Conservation (phyloP, 768 basidiomycete genomes). For the Phaeotremella fagi region DNA sequence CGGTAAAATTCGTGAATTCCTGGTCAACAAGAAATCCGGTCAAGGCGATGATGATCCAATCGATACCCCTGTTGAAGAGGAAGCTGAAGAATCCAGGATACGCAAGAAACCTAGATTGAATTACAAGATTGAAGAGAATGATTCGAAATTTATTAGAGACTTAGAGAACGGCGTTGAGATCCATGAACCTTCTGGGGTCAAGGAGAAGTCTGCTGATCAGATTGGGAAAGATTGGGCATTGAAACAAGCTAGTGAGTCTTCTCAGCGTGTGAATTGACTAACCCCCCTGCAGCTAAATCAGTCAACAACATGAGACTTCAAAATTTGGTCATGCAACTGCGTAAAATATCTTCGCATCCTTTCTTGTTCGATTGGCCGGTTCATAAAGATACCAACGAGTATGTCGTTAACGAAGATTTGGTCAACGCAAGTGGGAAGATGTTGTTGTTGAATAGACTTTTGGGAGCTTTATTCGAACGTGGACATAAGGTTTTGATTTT, state of each 20-base stretch:
- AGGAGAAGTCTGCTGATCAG: constrained; percentile 54
- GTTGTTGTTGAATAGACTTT: constrained; percentile 85
- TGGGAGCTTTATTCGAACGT: constrained; percentile 71
- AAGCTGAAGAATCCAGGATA: constrained; percentile 11
- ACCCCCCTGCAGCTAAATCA: constrained; percentile 58
- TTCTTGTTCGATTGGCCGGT: constrained; percentile 81
- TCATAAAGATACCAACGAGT: constrained; percentile 60
- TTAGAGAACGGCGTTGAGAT: constrained; percentile 39
- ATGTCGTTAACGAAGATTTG: constrained; percentile 69
- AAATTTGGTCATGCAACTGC: constrained; percentile 93
- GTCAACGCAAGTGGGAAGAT: constrained; percentile 91
- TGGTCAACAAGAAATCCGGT: constrained; percentile 53
- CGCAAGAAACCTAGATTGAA: constrained; percentile 34
- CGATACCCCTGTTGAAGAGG: constrained; percentile 42
- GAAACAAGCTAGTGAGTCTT: constrained; percentile 59
- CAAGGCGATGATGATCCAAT: constrained; percentile 26
- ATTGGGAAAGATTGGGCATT: constrained; percentile 59
- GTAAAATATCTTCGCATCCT: constrained; percentile 76
- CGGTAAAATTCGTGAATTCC: constrained; percentile 59
- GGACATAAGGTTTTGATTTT: constrained; percentile 72
- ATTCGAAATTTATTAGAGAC: constrained; percentile 44
- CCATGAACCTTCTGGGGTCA: constrained; percentile 41
- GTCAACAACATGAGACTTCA: constrained; percentile 91
- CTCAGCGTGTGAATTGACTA: not conserved
- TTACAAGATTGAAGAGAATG: constrained; percentile 46